phyloP scores from a whole-genome alignment of 306 rosid genomes.

The Castanea sativa region DNA sequence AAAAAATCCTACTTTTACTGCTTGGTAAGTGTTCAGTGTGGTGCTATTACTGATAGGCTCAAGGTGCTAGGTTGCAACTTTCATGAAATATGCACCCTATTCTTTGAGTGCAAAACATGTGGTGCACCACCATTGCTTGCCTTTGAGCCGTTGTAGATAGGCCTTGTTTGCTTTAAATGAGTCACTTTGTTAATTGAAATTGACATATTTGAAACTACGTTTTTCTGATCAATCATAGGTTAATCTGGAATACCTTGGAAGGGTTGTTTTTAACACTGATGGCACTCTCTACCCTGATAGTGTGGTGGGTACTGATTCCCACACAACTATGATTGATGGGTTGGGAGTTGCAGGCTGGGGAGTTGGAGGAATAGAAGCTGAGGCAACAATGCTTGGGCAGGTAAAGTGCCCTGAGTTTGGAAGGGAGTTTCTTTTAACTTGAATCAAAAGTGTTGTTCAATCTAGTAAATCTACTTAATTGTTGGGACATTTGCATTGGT shows the following conservation, averaged over 20 bases:
- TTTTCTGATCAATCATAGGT: background rate
- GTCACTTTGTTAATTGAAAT: background rate
- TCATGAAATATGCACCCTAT: background rate
- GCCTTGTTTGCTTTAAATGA: background rate
- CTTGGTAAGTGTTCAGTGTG: background rate
- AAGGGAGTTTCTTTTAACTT: background rate
- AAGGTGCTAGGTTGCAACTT: background rate
- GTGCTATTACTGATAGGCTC: background rate
- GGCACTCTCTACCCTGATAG: conserved; percentile 15
- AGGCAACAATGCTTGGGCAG: conserved; percentile 12
- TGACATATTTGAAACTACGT: background rate
- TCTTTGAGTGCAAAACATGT: background rate
- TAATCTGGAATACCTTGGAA: conserved; percentile 13
- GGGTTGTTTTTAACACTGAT: conserved; percentile 6
- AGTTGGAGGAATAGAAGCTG: conserved; percentile 12
- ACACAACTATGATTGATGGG: conserved; percentile 17
- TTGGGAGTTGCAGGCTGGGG: conserved; percentile 16
- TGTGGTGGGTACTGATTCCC: conserved; percentile 19
- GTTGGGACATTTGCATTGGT: background rate
- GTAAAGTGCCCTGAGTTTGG: background rate
- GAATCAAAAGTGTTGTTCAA: background rate
- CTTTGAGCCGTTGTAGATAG: background rate
- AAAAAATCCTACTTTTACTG: background rate
- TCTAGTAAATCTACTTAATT: background rate
- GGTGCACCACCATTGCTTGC: background rate